Evolutionary conservation across 345 rosid species (phyloP), one percentile per base, ranked within the genome.

Genomic region (Lepidium sativum): DNA sequence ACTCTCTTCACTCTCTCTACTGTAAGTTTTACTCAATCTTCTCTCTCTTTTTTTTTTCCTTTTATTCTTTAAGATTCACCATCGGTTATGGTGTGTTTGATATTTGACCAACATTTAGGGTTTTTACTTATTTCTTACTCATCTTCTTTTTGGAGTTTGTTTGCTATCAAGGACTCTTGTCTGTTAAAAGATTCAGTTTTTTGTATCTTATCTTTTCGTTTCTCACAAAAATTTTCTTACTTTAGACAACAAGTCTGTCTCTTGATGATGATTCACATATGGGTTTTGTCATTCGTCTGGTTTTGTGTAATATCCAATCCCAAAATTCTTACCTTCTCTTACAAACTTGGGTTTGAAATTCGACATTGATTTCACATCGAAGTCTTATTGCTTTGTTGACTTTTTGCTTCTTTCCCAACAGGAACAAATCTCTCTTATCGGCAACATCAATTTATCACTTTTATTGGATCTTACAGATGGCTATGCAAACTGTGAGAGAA

Each of bases 401-500:
- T 62, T 63, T 51, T 16, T 39, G 12, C 23, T 8, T 14, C 13
- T 68, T 51, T 43, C n/a, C 72, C 73, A 74, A 25, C 76, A 75
- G 88, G 67, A 64, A 60, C 49, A 72, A 11, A 52, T 60, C 71
- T 45, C 15, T 35, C 44, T 61, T 73, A 16, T 34, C 31, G 16
- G 41, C 42, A 39, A 20, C 47, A 68, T 48, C 23, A 3, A 55
- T 27, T 16, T 31, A 20, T 52, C 34, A 15, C 16, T 44, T 32
- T 57, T 52, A 42, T 51, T 63, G 67, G 58, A 48, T 31, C 41
- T 40, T 14, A 60, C 41, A 73, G 67, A 92, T 87, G 92, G 88
- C 94, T 74, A 83, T 80, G 97, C 91, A 87, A 76, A 77, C 95
- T 73, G 64, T 78, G 58, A 86, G 78, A 69, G 96, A 86, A 75